Evolutionary conservation across 345 rosid species (phyloP), one percentile per base, ranked within the genome.

Genomic region (Trapa incisa): DNA sequence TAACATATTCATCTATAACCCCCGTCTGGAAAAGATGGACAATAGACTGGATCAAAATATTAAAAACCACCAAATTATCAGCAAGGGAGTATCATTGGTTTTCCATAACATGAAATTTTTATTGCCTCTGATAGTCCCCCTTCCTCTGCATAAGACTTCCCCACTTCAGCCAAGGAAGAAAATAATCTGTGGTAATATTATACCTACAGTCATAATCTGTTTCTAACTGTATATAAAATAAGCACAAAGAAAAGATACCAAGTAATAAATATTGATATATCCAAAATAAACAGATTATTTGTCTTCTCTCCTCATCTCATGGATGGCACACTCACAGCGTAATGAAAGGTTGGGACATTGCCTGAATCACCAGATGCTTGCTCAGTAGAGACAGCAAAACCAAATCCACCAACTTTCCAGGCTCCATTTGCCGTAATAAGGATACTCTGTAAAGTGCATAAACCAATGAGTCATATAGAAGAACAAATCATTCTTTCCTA

Each of bases 381-480:
- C 67, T 88, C 91, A 10, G 81, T 52, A 64, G 96, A 58, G 73
- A 86, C 76, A 66, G 97, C 86, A 85, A 94, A 89, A 22, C 97
- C 87, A 80, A 94, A 94, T 70, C 99, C 99, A 47, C 93, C 93
- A 73, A 94, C 95, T 80, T 94, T 94, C 99, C 99, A 94, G 50
- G 99, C 95, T 72, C 99, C 99, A 79, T 80, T 70, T 52, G 89
- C 85, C 36, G 99, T 94, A 64, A 94, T 86, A 41, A 94, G 80
- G 71, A 91, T 79, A 84, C 89, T 94, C 99, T 91, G 89, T 73
- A 73, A 71, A 50, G 65, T 52, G 6, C 47, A 22, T 54, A 16
- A n/a, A 54, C 1, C 10, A 22, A 54, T 22, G 22, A 5, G 9
- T 22, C 35, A 54, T n/a, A 53, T 1, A 17, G 6, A 11, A 7